Conservation (phyloP, 78 protist species). For the Anaeramoeba flamelloides region DNA sequence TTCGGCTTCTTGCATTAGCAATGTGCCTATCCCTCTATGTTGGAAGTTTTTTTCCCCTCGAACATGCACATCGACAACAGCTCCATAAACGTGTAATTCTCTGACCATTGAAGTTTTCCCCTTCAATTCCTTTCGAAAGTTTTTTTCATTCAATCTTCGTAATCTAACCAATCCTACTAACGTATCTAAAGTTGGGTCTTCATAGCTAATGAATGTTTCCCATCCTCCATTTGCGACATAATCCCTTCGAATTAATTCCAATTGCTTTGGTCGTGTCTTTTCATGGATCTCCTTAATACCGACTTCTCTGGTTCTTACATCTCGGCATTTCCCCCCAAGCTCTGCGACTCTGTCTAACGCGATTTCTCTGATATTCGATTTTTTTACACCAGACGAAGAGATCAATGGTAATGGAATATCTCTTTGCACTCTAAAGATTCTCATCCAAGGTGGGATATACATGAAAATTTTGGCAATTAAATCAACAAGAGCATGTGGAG, state of each 20-base stretch:
- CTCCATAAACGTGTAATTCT: slow-evolving; percentile 88
- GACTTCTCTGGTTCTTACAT: slow-evolving; percentile 37
- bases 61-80: slow-evolving; percentile 49
- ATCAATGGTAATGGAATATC: slow-evolving; percentile 93
- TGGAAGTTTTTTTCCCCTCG: slow-evolving; percentile 56
- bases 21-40: slow-evolving; percentile 76
- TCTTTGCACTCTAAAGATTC: slow-evolving; percentile 65
- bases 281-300: slow-evolving; percentile 59
- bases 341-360: slow-evolving; percentile 50
- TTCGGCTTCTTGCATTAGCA: slow-evolving; percentile 86
- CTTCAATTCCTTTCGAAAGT: slow-evolving; percentile 56
- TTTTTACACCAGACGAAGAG: slow-evolving; percentile 69
- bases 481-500: slow-evolving; percentile 29
- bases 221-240: slow-evolving; percentile 77
- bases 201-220: slow-evolving; percentile 85
- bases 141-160: slow-evolving; percentile 40
- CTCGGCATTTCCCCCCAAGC: slow-evolving; percentile 53
- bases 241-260: too few relatives aligned
- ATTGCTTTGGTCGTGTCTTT: too few relatives aligned
- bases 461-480: slow-evolving; percentile 49
- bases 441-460: slow-evolving; percentile 83
- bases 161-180: slow-evolving; percentile 69
- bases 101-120: slow-evolving; percentile 79
- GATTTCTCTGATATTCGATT: slow-evolving; percentile 73
- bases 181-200: too few relatives aligned